Base-by-base conservation (phyloP, 169 alveolate species). In the Cryptosporidium canis region DNA sequence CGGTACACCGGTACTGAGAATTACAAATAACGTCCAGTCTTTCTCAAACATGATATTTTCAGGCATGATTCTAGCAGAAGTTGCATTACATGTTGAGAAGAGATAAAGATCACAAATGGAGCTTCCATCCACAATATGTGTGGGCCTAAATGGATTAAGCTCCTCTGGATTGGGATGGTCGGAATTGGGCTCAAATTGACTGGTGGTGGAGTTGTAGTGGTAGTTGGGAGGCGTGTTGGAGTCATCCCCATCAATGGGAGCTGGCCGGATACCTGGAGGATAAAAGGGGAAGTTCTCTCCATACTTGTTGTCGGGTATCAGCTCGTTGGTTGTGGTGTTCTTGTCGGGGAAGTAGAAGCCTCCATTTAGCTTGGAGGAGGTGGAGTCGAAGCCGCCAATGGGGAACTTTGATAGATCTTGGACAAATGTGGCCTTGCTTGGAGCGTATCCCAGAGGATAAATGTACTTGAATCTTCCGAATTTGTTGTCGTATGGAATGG, bases 251-350 rank as follows among this genome's bases (percentile, higher is more conserved):
- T n/a, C 68, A 51, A 51, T 70, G 2, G 84, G 84, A 48, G 84
- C 84, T 0, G 84, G 84, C 4, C 53, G 47, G n/a, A 70, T 44
- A 18, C 84, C 84, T 8, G 66, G 84, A 21, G 84, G 84, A 35
- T 31, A 70, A 1, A 27, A 47, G 16, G 67, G 68, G 39, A 33
- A 39, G 0, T 24, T 21, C 11, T 70, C 29, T 1, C 84, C 84
- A 51, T 70, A 70, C 14, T 70, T 70, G 24, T 55, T 5, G 14
- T 70, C 58, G 12, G 84, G 84, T 14, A 51, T 29, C 16, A 48
- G 11, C 14, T n/a, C n/a, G 8, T 44, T 44, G n/a, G 68, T 61
- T 29, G 14, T 31, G 0, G n/a, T 8, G 12, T 21, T 67, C 64
- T 45, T 44, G 83, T 29, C 37, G 44, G 5, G 5, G 48, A 37